phyloP scores from a whole-genome alignment of 1,284 basidiomycete genomes.

The Marasmius fiardii region DNA sequence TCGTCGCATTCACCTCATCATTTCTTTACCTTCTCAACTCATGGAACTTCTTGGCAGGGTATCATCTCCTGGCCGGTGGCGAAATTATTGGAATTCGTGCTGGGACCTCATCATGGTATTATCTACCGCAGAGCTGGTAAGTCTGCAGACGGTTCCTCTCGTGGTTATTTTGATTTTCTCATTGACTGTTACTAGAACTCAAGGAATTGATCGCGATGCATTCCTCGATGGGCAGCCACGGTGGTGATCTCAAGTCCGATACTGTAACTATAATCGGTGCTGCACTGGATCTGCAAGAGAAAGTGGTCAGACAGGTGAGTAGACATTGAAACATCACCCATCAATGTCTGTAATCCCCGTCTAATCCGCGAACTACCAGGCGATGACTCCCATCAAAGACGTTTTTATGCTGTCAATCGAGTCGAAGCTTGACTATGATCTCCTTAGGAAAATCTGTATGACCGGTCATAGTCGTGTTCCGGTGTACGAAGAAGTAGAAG shows the following conservation, averaged over 20 bases:
- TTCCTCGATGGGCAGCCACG: slow-evolving; percentile 51
- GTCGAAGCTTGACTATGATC: slow-evolving; percentile 75
- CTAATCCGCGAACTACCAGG: slow-evolving; percentile 27
- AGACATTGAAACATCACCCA: slow-evolving; percentile 23
- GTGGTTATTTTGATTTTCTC: not conserved
- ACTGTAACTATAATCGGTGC: slow-evolving; percentile 77
- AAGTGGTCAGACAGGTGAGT: slow-evolving; percentile 63
- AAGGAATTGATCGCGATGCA: slow-evolving; percentile 77
- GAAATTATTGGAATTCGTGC: slow-evolving; percentile 61
- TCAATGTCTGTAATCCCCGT: not conserved
- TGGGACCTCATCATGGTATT: slow-evolving; percentile 64
- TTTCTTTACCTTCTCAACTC: not conserved
- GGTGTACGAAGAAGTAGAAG: slow-evolving; percentile 71
- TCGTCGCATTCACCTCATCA: slow-evolving; percentile 20
- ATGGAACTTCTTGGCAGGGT: slow-evolving; percentile 40
- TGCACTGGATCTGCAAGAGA: slow-evolving; percentile 71
- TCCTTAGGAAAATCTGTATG: slow-evolving; percentile 69
- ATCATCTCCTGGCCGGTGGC: slow-evolving; percentile 82
- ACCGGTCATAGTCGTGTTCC: slow-evolving; percentile 80
- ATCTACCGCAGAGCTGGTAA: slow-evolving; percentile 50
- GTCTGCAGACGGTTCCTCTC: slow-evolving; percentile 9
- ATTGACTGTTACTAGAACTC: slow-evolving; percentile 39
- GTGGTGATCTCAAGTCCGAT: slow-evolving; percentile 69
- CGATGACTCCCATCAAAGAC: slow-evolving; percentile 80
- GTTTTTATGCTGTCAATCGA: slow-evolving; percentile 85